Base-by-base conservation (phyloP, 164 flowering plant genomes). In the Paratinospora sagittata region DNA sequence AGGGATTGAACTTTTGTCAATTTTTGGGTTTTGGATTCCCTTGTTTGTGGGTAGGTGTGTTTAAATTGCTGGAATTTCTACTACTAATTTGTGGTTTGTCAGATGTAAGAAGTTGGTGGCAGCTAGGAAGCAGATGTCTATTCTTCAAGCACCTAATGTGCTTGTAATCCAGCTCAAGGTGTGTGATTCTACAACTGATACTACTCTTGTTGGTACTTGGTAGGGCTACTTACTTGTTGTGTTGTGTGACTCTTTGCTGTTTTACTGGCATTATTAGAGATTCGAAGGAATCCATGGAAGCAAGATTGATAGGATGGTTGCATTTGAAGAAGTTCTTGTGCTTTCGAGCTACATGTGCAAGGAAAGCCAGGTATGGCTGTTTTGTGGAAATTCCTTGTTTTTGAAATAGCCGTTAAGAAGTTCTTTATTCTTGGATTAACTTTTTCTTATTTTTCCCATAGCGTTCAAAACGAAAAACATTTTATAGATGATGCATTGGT, bases 121-220 rank as follows among this genome's bases (percentile, higher is more conserved):
- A 61, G 99, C 99, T 0, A 86, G 82, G 86, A 96, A 96, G 85
- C 98, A 93, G 78, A 84, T 96, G 98, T 90, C 93, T 0, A 79
- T 96, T 62, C 83, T 83, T 65, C 88, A 87, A 78, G 94, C 98
- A 2, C 99, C 99, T 13, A 93, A 96, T 81, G 79, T 96, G 27
- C 97, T 96, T 83, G 99, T 91, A 14, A 85, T 96, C 67, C 99
- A 96, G 69, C 88, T 96, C 34, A 96, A 96, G 97, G 99, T 93
- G 70, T 6, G n/a, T 30, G 34, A 30, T 30, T 30, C 34, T 30
- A 30, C 34, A 30, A 30, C 34, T 1, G 34, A 30, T 30, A 30
- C 34, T 30, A 30, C 34, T 30, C 3, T 4, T 30, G 2, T 30
- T 30, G 34, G 34, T 17, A 69, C n/a, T n/a, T 63, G 5, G n/a